Conservation (phyloP, 441 rosid genomes). For the Dalechampia spathulata region DNA sequence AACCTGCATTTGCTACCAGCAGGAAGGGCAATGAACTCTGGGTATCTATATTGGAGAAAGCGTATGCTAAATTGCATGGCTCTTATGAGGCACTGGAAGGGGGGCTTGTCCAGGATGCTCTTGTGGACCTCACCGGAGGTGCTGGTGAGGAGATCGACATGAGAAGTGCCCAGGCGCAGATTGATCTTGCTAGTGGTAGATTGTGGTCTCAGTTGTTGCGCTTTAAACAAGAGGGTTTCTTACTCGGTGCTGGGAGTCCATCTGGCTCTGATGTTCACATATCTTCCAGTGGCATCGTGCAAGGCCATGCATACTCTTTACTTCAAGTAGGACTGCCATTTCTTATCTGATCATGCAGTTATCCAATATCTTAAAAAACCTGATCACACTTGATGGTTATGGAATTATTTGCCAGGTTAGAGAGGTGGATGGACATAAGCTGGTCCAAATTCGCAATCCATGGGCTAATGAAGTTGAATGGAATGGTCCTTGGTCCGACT, state of each 20-base stretch:
- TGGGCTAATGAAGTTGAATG: conserved; percentile 99
- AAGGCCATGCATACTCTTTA: conserved; percentile 99
- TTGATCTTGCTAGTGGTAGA: conserved; percentile 99
- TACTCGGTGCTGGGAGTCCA: conserved; percentile 99
- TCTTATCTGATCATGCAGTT: conserved; percentile 14
- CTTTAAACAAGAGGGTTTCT: conserved; percentile 96
- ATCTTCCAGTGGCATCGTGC: conserved; percentile 99
- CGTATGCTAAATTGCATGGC: conserved; percentile 98
- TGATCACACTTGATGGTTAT: neutral
- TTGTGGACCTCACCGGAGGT: conserved; percentile 99
- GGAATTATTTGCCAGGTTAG: conserved; percentile 53
- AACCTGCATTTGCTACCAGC: conserved; percentile 99
- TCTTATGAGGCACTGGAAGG: conserved; percentile 99
- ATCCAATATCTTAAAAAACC: conserved; percentile 10
- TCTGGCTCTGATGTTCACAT: conserved; percentile 99
- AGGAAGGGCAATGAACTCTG: conserved; percentile 89
- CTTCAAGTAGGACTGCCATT: conserved; percentile 60
- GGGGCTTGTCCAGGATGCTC: conserved; percentile 99
- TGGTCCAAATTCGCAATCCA: conserved; percentile 96
- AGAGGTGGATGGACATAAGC: conserved; percentile 99
- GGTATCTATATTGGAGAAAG: conserved; percentile 98
- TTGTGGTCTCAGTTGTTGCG: conserved; percentile 98
- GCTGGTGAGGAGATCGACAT: conserved; percentile 99
- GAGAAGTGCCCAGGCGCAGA: conserved; percentile 99
- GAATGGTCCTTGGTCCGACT: conserved; percentile 99